phyloP scores from a whole-genome alignment of 345 rosid species.

The Orychophragmus violaceus region DNA sequence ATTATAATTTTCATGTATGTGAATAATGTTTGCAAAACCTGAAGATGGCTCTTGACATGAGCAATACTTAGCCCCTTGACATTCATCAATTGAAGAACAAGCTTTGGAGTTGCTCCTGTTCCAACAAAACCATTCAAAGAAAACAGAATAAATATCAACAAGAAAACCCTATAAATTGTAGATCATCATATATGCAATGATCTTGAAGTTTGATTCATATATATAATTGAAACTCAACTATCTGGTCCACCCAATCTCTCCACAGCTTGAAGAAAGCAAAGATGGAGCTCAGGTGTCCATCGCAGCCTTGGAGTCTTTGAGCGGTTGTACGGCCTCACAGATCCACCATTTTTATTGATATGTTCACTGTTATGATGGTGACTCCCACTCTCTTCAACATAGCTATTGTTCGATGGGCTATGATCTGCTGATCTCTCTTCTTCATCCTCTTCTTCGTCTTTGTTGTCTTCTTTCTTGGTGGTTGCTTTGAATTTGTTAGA shows the following conservation, averaged over 20 bases:
- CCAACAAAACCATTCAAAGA: slow-evolving; percentile 11
- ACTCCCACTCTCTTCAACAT: slow-evolving; percentile 42
- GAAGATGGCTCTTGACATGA: slow-evolving; percentile 89
- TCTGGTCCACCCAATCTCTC: slow-evolving; percentile 81
- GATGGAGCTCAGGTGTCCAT: slow-evolving; percentile 87
- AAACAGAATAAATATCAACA: slow-evolving; percentile 1
- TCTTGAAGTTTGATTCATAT: background rate
- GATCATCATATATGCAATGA: background rate
- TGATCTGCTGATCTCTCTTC: slow-evolving; percentile 28
- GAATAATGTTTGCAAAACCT: slow-evolving; percentile 37
- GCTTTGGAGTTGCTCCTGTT: slow-evolving; percentile 79
- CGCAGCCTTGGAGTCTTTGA: slow-evolving; percentile 68
- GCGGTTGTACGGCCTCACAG: slow-evolving; percentile 59
- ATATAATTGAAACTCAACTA: slow-evolving; percentile 41
- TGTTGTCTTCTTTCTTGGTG: slow-evolving; percentile 19
- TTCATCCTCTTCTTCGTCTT: slow-evolving; percentile 26
- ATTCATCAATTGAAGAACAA: slow-evolving; percentile 79
- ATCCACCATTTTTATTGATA: slow-evolving; percentile 43
- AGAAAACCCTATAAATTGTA: slow-evolving; percentile 26
- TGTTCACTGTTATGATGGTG: slow-evolving; percentile 11
- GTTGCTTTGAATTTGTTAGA: slow-evolving; percentile 24
- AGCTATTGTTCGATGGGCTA: slow-evolving; percentile 45
- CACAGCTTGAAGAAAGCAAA: slow-evolving; percentile 70
- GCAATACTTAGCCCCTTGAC: slow-evolving; percentile 72
- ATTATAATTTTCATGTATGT: background rate